phyloP scores from a whole-genome alignment of 2,329 filamentous ascomycete genomes.

The Didymella sp. region DNA sequence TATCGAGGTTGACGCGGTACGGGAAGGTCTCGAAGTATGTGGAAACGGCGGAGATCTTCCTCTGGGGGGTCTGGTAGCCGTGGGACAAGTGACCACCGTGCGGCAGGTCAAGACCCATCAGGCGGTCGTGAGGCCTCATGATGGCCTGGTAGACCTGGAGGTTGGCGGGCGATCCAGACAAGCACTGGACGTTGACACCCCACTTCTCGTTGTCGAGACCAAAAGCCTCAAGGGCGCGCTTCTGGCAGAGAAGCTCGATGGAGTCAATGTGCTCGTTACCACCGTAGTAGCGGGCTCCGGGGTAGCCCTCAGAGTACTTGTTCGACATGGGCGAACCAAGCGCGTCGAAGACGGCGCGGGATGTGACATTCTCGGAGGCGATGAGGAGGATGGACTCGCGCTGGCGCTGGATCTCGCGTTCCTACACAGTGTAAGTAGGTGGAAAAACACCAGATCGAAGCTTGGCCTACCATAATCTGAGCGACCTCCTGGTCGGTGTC shows the following conservation, averaged over 20 bases:
- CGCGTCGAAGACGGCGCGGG: slow-evolving; percentile 50
- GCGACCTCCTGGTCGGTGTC: slow-evolving; percentile 94
- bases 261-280: slow-evolving; percentile 96
- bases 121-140: slow-evolving; percentile 91
- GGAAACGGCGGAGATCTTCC: slow-evolving; percentile 98
- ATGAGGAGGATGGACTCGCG: slow-evolving; percentile 86
- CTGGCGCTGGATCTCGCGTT: slow-evolving; percentile 94
- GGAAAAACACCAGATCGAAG: background rate
- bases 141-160: slow-evolving; percentile 98
- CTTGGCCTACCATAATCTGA: slow-evolving; percentile 84
- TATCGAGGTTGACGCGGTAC: slow-evolving; percentile 88
- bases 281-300: slow-evolving; percentile 93
- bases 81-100: slow-evolving; percentile 95
- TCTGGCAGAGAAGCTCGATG: slow-evolving; percentile 86
- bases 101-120: slow-evolving; percentile 96
- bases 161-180: slow-evolving; percentile 94
- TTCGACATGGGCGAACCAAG: slow-evolving; percentile 70
- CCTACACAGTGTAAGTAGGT: slow-evolving; percentile 58
- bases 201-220: slow-evolving; percentile 83
- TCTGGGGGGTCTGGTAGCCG: slow-evolving; percentile 94
- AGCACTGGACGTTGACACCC: slow-evolving; percentile 91
- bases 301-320: slow-evolving; percentile 99
- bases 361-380: slow-evolving; percentile 52
- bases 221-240: slow-evolving; percentile 87
- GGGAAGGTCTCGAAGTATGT: slow-evolving; percentile 99